Evolutionary conservation across 164 flowering plant species (phyloP), one percentile per base, ranked within the genome.

Genomic region (Magnolia kwangsiensis): DNA sequence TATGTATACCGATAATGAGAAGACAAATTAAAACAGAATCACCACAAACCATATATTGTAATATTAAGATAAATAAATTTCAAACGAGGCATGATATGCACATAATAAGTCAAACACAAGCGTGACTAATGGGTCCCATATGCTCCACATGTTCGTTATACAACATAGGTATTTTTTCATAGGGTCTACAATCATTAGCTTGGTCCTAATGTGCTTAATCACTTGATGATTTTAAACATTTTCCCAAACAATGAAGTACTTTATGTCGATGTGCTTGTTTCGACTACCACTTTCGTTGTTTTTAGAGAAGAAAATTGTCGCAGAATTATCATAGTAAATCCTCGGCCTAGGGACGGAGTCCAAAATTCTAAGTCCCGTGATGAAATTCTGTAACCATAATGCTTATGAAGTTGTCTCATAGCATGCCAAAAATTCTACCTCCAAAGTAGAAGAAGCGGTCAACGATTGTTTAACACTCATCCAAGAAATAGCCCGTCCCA

Each of bases 101-200:
- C 68, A 65, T 65, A 65, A 65, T 65, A n/a, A 65, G 20, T 65
- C 68, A 65, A 65, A 21, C 31, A n/a, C 11, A 21, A 65, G 8
- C 8, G 23, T 5, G 7, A 9, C 24, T 21, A 65, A 65, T 65
- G 31, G 23, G 68, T 65, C 68, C 23, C 58, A 23, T 51, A 71
- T 59, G 63, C 55, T 45, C 50, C 51, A 45, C 11, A 58, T 19
- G 27, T 58, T 63, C 71, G 58, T 31, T 67, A 45, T 31, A 75
- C 18, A 50, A 9, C n/a, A 27, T 67, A 4, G 55, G 69, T 18
- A 31, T 49, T 76, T 75, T 6, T 50, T 67, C 24, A 75, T 9
- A 10, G 77, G 72, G 68, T 75, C 18, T 3, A 14, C 72, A 69
- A 76, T 45, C 51, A 51, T 69, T 16, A 55, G 6, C 58, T 51